Conservation (phyloP, 2,329 filamentous ascomycete genomes). For the Claviceps paspali region DNA sequence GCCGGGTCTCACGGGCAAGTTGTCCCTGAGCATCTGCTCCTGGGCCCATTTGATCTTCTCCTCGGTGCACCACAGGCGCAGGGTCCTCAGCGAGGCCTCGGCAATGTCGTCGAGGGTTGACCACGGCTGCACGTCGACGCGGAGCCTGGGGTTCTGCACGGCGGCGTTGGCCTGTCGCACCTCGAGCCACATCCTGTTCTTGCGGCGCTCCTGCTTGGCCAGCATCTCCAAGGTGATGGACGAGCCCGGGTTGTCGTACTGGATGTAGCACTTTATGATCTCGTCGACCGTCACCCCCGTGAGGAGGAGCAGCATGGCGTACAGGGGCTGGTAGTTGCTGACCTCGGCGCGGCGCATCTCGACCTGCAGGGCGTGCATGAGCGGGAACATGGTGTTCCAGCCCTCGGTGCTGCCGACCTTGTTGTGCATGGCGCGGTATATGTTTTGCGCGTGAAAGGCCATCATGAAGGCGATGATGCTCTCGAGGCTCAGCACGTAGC, state of each 20-base stretch:
- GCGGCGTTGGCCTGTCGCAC: constrained; percentile 17
- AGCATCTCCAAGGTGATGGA: constrained; percentile 10
- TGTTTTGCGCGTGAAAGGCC: constrained; percentile 34
- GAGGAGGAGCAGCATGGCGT: constrained; percentile 27
- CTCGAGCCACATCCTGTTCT: constrained; percentile 13
- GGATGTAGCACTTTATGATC: constrained; percentile 22
- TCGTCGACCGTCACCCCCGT: constrained; percentile 30
- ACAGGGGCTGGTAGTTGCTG: constrained; percentile 23
- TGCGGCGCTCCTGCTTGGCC: constrained; percentile 13
- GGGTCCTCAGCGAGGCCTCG: constrained; percentile 20
- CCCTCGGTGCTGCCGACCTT: constrained; percentile 24
- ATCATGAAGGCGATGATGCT: constrained; percentile 38
- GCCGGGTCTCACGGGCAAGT: constrained; percentile 7
- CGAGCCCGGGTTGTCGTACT: constrained; percentile 8
- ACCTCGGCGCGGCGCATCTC: constrained; percentile 21
- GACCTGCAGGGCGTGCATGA: constrained; percentile 25
- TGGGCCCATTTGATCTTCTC: constrained; percentile 32
- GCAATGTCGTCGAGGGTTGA: constrained; percentile 29
- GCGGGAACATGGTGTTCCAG: constrained; percentile 31
- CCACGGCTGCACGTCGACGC: constrained; percentile 24
- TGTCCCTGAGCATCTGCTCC: constrained; percentile 17
- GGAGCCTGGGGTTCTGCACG: constrained; percentile 16
- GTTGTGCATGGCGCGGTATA: constrained; percentile 27
- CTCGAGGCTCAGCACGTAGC: constrained; percentile 29
- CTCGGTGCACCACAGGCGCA: constrained; percentile 28